Evolutionary conservation across 1,139 yeast genomes (phyloP).

Genomic region (Zhuliangozyma parablackwelliae): DNA sequence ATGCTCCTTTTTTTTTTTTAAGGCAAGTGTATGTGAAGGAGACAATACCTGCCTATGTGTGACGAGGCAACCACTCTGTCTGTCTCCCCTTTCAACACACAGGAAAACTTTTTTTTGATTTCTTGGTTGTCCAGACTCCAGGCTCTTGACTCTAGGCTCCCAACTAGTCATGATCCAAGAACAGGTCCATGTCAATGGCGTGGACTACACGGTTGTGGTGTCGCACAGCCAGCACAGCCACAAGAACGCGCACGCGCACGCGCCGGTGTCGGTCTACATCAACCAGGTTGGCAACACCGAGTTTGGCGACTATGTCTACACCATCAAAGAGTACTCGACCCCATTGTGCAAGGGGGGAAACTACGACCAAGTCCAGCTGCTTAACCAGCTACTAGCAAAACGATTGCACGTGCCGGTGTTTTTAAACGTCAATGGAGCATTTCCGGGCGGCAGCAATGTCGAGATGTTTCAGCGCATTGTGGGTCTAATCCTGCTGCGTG

Average conservation of each 20-base stretch:
- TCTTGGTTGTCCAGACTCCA: too few species aligned
- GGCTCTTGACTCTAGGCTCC: too few species aligned
- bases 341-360: conserved; percentile 7
- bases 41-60: too few species aligned
- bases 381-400: conserved; percentile 12
- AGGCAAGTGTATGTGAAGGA: too few species aligned
- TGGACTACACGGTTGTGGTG: conserved; percentile 7
- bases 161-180: conserved; percentile 1
- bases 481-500: not conserved
- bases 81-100: too few species aligned
- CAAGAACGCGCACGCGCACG: conserved; percentile 3
- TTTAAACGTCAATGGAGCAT: conserved; percentile 12
- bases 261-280: conserved; percentile 15
- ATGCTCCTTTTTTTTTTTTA: too few species aligned
- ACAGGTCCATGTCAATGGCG: conserved; percentile 2
- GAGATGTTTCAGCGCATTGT: conserved; percentile 5
- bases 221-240: conserved; percentile 1
- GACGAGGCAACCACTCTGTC: too few species aligned
- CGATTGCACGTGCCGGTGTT: conserved; percentile 14
- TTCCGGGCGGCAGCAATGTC: conserved; percentile 3
- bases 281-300: conserved; percentile 11
- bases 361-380: conserved; percentile 9
- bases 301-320: conserved; percentile 16
- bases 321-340: conserved; percentile 14
- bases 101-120: too few species aligned